Conservation (phyloP, 1,139 yeast species). For the Hansenula lynferdii region DNA sequence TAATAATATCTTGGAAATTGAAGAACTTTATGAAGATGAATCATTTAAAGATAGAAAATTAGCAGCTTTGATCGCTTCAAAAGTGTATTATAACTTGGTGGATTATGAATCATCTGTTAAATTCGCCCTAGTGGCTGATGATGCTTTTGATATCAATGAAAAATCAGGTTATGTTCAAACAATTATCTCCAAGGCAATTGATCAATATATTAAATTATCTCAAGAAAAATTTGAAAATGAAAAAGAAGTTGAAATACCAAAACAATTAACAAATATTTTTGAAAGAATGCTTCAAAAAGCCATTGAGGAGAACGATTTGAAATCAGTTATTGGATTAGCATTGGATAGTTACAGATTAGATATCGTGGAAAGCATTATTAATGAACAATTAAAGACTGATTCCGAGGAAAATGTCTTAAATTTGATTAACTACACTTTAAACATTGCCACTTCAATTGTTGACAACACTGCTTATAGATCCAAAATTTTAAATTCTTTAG, state of each 20-base stretch:
- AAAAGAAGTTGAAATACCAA: conserved; percentile 40
- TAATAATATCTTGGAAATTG: conserved; percentile 78
- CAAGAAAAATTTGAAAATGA: conserved; percentile 47
- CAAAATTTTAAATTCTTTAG: conserved; percentile 57
- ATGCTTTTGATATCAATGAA: conserved; percentile 67
- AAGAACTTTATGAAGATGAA: conserved; percentile 85
- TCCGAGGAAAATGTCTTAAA: conserved; percentile 47
- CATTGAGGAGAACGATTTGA: conserved; percentile 62
- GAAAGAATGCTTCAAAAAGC: conserved; percentile 87
- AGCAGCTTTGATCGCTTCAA: conserved; percentile 91
- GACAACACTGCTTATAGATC: conserved; percentile 63
- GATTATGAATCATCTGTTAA: conserved; percentile 90
- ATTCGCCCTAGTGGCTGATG: conserved; percentile 83
- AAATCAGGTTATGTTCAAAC: conserved; percentile 89
- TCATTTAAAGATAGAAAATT: conserved; percentile 69
- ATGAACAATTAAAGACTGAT: conserved; percentile 35
- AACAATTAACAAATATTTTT: conserved; percentile 63
- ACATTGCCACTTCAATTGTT: conserved; percentile 66
- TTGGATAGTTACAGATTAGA: conserved; percentile 87
- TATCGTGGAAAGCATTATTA: conserved; percentile 61
- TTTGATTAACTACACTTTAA: conserved; percentile 70
- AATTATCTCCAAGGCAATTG: conserved; percentile 88
- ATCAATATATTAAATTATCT: conserved; percentile 66
- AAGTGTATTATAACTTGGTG: conserved; percentile 92
- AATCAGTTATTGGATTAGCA: conserved; percentile 86